Evolutionary conservation across 2,329 filamentous ascomycete species (phyloP).

Genomic region (Volutella citrinella): DNA sequence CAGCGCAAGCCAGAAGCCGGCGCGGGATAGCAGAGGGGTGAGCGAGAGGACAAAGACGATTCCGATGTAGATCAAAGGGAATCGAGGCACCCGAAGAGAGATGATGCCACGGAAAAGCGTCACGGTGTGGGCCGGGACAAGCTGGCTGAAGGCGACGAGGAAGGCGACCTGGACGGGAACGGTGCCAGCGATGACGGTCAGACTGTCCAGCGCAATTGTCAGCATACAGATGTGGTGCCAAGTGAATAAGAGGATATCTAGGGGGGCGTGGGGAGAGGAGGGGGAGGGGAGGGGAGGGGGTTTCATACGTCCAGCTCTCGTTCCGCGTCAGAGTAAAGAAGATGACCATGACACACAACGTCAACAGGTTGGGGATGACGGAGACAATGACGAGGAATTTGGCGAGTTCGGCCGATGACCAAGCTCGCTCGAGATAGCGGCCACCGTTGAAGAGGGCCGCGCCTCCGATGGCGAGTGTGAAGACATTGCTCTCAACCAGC

Average conservation of each 20-base stretch:
- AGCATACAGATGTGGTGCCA: constrained; percentile 6
- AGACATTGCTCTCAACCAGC: constrained; percentile 88
- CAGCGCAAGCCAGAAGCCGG: constrained; percentile 74
- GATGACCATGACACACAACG: constrained; percentile 70
- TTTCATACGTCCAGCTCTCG: constrained; percentile 68
- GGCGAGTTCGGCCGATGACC: constrained; percentile 87
- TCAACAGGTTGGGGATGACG: constrained; percentile 75
- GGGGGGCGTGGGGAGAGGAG: too few species aligned
- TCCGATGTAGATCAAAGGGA: constrained; percentile 71
- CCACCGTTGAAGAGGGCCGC: constrained; percentile 87
- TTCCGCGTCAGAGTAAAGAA: constrained; percentile 69
- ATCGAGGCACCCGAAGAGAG: constrained; percentile 78
- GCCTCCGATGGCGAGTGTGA: constrained; percentile 75
- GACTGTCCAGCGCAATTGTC: constrained; percentile 40
- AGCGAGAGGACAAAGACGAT: constrained; percentile 63
- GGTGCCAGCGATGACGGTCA: constrained; percentile 82
- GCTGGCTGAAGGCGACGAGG: constrained; percentile 95
- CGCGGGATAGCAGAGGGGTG: constrained; percentile 60
- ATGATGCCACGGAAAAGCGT: constrained; percentile 86
- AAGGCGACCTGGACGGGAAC: constrained; percentile 89
- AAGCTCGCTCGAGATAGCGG: constrained; percentile 91
- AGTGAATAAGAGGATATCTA: too few species aligned
- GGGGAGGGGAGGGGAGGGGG: too few species aligned
- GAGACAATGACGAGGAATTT: constrained; percentile 81
- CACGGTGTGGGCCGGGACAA: constrained; percentile 94